Evolutionary conservation across 768 basidiomycete genomes (phyloP).

Genomic region (Phlegmacium glaucopus): DNA sequence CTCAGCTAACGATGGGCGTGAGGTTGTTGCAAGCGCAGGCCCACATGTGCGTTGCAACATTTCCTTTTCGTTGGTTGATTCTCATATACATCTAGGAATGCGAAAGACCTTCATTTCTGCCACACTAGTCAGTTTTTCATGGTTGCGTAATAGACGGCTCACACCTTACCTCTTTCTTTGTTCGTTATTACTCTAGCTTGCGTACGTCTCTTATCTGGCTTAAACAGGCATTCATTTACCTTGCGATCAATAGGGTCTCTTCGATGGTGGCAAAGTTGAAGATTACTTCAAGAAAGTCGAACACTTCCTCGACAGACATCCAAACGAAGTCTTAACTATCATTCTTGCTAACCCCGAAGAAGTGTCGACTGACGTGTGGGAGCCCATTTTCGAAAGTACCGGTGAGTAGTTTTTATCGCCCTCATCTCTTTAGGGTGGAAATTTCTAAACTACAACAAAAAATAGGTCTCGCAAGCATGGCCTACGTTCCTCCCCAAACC

Average conservation of each 20-base stretch:
- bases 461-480: slow-evolving; percentile 34
- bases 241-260: slow-evolving; percentile 27
- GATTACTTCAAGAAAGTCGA: slow-evolving; percentile 50
- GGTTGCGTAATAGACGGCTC: no score
- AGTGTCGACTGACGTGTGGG: slow-evolving; percentile 43
- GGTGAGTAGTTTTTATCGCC: slow-evolving; percentile 28
- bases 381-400: slow-evolving; percentile 46
- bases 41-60: slow-evolving; percentile 29
- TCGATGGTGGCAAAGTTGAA: slow-evolving; percentile 48
- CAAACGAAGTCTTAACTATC: slow-evolving; percentile 61
- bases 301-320: slow-evolving; percentile 52
- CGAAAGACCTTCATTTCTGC: slow-evolving; percentile 56
- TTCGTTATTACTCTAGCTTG: slow-evolving; percentile 18
- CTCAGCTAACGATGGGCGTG: slow-evolving; percentile 45
- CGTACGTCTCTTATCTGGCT: slow-evolving; percentile 3
- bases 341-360: slow-evolving; percentile 66
- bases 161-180: background rate
- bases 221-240: background rate
- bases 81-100: slow-evolving; percentile 11
- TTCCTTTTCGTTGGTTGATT: background rate
- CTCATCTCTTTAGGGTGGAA: no score
- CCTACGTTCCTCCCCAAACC: slow-evolving; percentile 47
- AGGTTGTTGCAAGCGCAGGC: slow-evolving; percentile 54
- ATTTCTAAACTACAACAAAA: background rate
- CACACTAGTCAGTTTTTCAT: slow-evolving; percentile 53